phyloP scores from a whole-genome alignment of 768 basidiomycete species.

The Aureoboletus auriporus region DNA sequence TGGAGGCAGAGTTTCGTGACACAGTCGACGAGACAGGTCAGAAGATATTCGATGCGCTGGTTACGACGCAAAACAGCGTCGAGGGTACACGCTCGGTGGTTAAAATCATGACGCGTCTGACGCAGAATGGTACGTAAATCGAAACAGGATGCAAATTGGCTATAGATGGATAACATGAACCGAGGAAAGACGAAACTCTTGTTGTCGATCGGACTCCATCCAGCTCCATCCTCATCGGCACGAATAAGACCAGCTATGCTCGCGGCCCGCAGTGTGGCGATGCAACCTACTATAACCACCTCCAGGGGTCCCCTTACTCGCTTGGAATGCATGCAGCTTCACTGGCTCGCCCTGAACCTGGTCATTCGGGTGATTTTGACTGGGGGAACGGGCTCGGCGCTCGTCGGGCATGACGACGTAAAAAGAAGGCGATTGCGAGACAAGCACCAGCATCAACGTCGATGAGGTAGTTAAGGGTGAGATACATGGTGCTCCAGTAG shows the following conservation, averaged over 20 bases:
- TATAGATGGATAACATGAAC: constrained; percentile 5
- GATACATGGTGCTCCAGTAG: constrained; percentile 99
- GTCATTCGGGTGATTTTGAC: constrained; percentile 23
- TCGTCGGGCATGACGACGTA: constrained; percentile 85
- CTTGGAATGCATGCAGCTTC: constrained; percentile 5
- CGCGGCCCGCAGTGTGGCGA: constrained; percentile 75
- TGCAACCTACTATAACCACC: constrained; percentile 41
- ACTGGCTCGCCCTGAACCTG: constrained; percentile 1
- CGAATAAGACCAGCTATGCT: constrained; percentile 81
- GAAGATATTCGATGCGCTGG: constrained; percentile 45
- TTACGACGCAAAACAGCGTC: constrained; percentile 39
- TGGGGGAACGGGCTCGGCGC: constrained; percentile 67
- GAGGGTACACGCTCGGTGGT: constrained; percentile 45
- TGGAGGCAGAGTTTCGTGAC: too few species aligned
- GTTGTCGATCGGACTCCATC: constrained; percentile 71
- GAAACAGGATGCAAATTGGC: constrained; percentile 1
- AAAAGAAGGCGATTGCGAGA: constrained; percentile 78
- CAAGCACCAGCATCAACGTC: constrained; percentile 94
- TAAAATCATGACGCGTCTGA: constrained; percentile 11
- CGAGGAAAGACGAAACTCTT: constrained; percentile 45
- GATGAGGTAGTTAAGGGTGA: constrained; percentile 97
- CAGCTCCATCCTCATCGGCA: constrained; percentile 71
- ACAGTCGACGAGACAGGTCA: too few species aligned
- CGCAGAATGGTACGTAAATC: not conserved
- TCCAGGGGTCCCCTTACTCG: constrained; percentile 15